phyloP scores from a whole-genome alignment of 2,329 filamentous ascomycete genomes.

The Ophiostoma pallidulum region DNA sequence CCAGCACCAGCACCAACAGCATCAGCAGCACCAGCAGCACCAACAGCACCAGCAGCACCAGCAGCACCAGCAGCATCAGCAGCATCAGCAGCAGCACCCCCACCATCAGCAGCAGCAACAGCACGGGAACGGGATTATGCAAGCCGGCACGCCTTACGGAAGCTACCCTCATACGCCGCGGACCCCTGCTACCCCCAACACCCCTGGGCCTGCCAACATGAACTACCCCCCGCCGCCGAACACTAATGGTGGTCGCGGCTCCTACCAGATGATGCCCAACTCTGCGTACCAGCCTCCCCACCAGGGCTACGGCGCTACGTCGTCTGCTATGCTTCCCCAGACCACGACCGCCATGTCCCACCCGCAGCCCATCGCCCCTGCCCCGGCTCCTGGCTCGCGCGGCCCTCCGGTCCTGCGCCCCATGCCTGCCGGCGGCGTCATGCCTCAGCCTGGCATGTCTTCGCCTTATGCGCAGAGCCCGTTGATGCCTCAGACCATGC shows the following conservation, averaged over 20 bases:
- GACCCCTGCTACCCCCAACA: conserved; percentile 54
- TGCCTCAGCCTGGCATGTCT: conserved; percentile 46
- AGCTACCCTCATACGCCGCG: conserved; percentile 53
- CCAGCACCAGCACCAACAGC: conserved; percentile 34
- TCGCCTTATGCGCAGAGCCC: conserved; percentile 51
- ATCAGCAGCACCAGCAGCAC: conserved; percentile 28
- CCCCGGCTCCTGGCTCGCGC: conserved; percentile 47
- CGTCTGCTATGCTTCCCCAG: conserved; percentile 54
- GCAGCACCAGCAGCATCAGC: conserved; percentile 22
- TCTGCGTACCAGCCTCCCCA: conserved; percentile 41
- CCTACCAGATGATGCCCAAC: conserved; percentile 46
- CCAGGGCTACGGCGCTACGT: conserved; percentile 46
- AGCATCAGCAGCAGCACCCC: conserved; percentile 20
- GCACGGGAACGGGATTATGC: conserved; percentile 35
- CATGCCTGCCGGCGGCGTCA: conserved; percentile 60
- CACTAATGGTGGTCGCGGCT: conserved; percentile 40
- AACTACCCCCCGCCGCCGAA: conserved; percentile 39
- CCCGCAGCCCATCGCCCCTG: conserved; percentile 67
- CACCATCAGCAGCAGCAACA: conserved; percentile 12
- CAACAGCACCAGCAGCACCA: conserved; percentile 17
- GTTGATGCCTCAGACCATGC: conserved; percentile 47
- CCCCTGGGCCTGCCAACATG: conserved; percentile 46
- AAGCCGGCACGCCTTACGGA: conserved; percentile 41
- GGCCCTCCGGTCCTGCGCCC: conserved; percentile 53
- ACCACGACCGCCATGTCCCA: conserved; percentile 57